phyloP scores from a whole-genome alignment of 805 yeast species.

The Candida michaelii region DNA sequence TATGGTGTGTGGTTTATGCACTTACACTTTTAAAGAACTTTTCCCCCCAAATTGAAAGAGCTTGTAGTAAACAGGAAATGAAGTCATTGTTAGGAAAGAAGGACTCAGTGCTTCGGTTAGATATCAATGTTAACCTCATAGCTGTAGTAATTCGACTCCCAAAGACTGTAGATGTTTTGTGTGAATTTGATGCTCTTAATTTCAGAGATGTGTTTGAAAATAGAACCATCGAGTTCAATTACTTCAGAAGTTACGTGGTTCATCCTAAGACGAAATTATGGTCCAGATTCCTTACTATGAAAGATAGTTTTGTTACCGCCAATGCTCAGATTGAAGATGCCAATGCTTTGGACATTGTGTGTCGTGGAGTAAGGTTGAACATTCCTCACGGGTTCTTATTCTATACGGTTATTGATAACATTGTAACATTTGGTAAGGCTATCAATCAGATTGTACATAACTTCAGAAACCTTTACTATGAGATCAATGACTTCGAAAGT shows the following conservation, averaged over 20 bases:
- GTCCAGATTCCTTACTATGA: constrained; percentile 38
- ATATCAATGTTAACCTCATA: constrained; percentile 30
- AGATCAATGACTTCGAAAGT: constrained; percentile 28
- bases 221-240: constrained; percentile 32
- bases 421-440: constrained; percentile 66
- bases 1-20: constrained; percentile 44
- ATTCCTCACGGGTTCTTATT: constrained; percentile 76
- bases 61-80: constrained; percentile 27
- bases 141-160: constrained; percentile 47
- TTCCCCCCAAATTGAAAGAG: constrained; percentile 31
- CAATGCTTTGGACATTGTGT: constrained; percentile 21
- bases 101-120: constrained; percentile 27
- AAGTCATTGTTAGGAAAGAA: constrained; percentile 18
- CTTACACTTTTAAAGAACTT: constrained; percentile 30
- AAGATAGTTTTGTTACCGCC: constrained; percentile 17
- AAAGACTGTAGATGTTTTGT: constrained; percentile 44
- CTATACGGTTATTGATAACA: constrained; percentile 77
- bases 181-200: constrained; percentile 41
- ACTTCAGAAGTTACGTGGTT: constrained; percentile 45
- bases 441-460: constrained; percentile 58
- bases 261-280: constrained; percentile 50
- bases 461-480: constrained; percentile 32
- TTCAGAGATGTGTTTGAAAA: constrained; percentile 25
- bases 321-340: constrained; percentile 16
- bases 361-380: constrained; percentile 46